Evolutionary conservation across 192 early-diverging fungal genomes (phyloP), one percentile per base, ranked within the genome.

Genomic region (Piromyces sp.): DNA sequence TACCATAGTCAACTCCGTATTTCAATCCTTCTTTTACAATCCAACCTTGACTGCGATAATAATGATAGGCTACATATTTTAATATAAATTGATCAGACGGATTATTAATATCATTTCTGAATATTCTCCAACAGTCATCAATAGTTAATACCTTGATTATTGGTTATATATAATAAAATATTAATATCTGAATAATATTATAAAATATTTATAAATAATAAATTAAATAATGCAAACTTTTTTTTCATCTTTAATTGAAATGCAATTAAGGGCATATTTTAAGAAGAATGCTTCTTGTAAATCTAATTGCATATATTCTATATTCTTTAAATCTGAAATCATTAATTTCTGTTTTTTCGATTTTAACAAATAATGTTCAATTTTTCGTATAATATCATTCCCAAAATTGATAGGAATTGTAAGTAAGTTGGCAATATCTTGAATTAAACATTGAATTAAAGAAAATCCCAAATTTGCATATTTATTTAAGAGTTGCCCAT

Each of bases 21-120:
- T 97, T 97, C 40, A 94, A 81, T 4, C 96, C 96, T 82, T 90
- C 88, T 84, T 90, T 90, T 5, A 94, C 94, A 14, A 95, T 90
- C 96, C 96, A 97, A 2, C 94, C 94, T 17, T 87, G 88, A 31
- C 91, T 90, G 13, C 94, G 88, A 84, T 94, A 97, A 85, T 95
- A 90, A 81, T 93, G 94, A 85, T 95, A 97, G 0, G 89, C 95
- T 2, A 91, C 92, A 84, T 96, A 95, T 33, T 86, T 85, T 2
- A 91, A 83, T 16, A 86, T 87, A 84, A 95, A 94, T 5, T 85
- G 83, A n/a, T 87, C 51, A n/a, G 51, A 26, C 9, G 51, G 26
- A 68, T 68, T 9, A n/a, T n/a, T 68, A 68, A 68, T 68, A 68
- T 68, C 11, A 0, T 85, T 37, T 84, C 81, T 36, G 79, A 68